Percentiles rank a stretch among this genome's conserved stretches.
phyloP scores from a whole-genome alignment of 495 filamentous ascomycete species.

The Sporormia fimetaria region DNA sequence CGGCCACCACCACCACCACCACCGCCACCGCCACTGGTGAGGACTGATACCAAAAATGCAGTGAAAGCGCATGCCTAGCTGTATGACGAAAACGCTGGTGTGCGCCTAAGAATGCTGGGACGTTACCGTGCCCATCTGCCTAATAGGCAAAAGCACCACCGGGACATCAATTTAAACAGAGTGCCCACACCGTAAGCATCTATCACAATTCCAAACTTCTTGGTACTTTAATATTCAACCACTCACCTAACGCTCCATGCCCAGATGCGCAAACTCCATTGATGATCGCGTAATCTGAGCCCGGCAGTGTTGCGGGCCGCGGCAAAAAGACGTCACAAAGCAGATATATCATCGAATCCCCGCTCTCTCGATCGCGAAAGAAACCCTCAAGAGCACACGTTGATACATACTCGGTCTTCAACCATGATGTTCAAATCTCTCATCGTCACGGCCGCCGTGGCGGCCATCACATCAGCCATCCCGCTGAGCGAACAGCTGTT shows the following conservation, averaged over 20 bases:
- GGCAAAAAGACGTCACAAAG: constrained; percentile 15
- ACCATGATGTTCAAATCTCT: constrained; percentile 19
- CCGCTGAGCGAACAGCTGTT: constrained; percentile 18
- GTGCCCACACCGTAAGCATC: constrained; percentile 12
- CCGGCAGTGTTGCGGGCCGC: constrained; percentile 12
- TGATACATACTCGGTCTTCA: constrained; percentile 18
- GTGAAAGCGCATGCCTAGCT: constrained; percentile 16
- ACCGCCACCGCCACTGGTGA: too few species aligned
- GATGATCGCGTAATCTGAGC: constrained; percentile 15
- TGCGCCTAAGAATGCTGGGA: constrained; percentile 9
- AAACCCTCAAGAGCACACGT: constrained; percentile 9
- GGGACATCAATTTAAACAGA: constrained; percentile 16
- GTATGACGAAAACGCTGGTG: constrained; percentile 15
- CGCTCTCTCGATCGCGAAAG: constrained; percentile 9
- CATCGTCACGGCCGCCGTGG: constrained; percentile 15
- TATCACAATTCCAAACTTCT: constrained; percentile 15
- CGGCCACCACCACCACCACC: too few species aligned
- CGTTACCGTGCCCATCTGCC: constrained; percentile 14
- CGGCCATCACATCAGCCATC: constrained; percentile 17
- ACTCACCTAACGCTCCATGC: constrained; percentile 12
- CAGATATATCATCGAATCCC: constrained; percentile 13
- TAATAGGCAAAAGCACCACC: constrained; percentile 13
- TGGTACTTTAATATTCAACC: constrained; percentile 18
- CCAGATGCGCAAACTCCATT: constrained; percentile 13
- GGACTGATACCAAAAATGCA: constrained; percentile 12